Evolutionary conservation across 2,329 filamentous ascomycete species (phyloP).

Genomic region (Fulvia fulva): DNA sequence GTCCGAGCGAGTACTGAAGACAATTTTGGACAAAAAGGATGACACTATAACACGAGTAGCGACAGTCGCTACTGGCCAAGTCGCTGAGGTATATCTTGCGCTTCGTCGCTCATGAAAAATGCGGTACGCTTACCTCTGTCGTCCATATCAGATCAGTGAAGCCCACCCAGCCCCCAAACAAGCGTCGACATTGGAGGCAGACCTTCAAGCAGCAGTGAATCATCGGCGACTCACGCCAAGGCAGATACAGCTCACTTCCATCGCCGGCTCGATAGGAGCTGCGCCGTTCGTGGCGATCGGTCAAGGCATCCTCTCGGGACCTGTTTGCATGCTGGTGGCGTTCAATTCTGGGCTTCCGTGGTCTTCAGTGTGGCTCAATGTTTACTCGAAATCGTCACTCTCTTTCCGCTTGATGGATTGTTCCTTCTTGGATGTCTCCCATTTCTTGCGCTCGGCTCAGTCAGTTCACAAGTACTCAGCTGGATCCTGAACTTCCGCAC

Average conservation of each 20-base stretch:
- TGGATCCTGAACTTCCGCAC: constrained; percentile 1
- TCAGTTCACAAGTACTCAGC: neutral
- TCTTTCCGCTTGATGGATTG: constrained; percentile 1
- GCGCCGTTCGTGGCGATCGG: neutral
- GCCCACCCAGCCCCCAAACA: neutral
- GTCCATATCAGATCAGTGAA: neutral
- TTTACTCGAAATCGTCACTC: neutral
- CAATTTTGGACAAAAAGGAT: too few species aligned
- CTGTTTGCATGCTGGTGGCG: too few species aligned
- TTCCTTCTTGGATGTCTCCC: neutral
- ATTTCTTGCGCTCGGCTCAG: neutral
- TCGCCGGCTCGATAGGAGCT: neutral
- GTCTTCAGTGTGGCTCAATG: neutral
- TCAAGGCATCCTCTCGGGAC: neutral
- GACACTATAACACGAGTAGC: too few species aligned
- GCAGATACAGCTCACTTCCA: neutral
- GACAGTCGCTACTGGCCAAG: too few species aligned
- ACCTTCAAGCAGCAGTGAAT: neutral
- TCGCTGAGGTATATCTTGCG: neutral
- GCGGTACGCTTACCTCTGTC: too few species aligned
- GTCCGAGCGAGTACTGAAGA: too few species aligned
- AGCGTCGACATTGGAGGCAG: neutral
- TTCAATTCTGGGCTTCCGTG: too few species aligned
- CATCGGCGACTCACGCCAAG: neutral
- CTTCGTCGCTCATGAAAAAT: neutral